Base-by-base conservation (phyloP, 2,329 filamentous ascomycete genomes). In the Pezicula radicicola region DNA sequence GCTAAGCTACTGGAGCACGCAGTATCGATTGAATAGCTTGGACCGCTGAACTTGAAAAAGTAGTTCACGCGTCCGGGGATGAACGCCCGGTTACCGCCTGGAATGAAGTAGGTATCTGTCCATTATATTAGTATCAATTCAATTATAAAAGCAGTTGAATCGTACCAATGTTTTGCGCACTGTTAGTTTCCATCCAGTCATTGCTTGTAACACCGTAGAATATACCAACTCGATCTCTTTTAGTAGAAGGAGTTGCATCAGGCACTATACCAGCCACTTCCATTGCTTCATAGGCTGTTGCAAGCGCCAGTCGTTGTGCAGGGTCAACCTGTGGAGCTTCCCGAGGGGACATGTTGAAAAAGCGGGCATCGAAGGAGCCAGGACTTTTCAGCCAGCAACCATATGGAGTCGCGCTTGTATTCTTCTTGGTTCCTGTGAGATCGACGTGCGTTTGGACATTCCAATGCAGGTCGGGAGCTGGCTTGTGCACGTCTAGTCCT, bases 331-430 rank as follows among this genome's bases (percentile, higher is more conserved):
- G 87, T 44, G 82, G 79, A 28, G 88, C 88, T 70, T 91, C 88
- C 58, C 85, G 82, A 9, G 88, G 87, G 27, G 87, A 91, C 83
- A 91, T 90, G 69, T 89, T 89, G 79, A 92, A 92, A 72, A 92
- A 91, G 0, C 84, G 77, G 18, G 86, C 84, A 60, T 92, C 88
- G 61, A 92, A 92, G 47, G 85, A 75, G 51, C 85, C 86, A 0
- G 87, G 87, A 55, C 89, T 80, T 54, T 89, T 81, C 12, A 51
- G 75, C 71, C 73, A 91, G 71, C 87, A 89, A 15, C 87, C 87
- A 58, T 83, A 89, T 3, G 84, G 85, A 1, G 86, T 88, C 67
- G 87, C 83, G 47, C 82, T 87, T 55, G 87, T 90, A 72, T 91
- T 91, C 68, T 86, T 84, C 41, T 74, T 77, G 68, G 89, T 89